Evolutionary conservation across 352 stramenopile species (phyloP).

Genomic region (Globisporangium paddicum): DNA sequence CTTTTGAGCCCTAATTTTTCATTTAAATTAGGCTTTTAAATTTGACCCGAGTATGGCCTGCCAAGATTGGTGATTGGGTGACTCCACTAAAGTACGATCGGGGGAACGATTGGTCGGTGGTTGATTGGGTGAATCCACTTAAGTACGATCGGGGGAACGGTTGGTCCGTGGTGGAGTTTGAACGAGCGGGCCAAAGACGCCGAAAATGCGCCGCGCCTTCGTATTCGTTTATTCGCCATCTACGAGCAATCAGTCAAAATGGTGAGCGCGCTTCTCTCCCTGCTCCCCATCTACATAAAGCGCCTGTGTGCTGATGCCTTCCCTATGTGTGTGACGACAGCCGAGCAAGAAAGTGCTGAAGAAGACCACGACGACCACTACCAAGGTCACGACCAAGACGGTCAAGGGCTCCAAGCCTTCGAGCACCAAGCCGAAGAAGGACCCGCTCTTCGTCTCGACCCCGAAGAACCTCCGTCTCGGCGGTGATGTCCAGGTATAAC

Average conservation of each 20-base stretch:
- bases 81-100: no score
- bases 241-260: conserved; percentile 66
- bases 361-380: conserved; percentile 64
- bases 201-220: not conserved
- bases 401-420: conserved; percentile 58
- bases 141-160: not conserved
- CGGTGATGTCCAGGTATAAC: conserved; percentile 93
- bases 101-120: not conserved
- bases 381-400: conserved; percentile 53
- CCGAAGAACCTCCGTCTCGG: conserved; percentile 96
- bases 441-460: conserved; percentile 93
- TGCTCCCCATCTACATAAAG: not conserved
- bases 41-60: no score
- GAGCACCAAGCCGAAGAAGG: conserved; percentile 77
- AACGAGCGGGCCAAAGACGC: not conserved
- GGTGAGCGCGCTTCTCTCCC: conserved; percentile 14
- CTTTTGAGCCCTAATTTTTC: no score
- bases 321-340: conserved; percentile 14
- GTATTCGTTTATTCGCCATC: conserved; percentile 86
- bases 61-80: no score
- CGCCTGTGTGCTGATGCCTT: not conserved
- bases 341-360: conserved; percentile 85
- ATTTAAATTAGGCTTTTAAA: no score
- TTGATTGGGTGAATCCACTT: not conserved
- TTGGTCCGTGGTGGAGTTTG: not conserved